Percentiles rank a stretch among this genome's conserved stretches.
phyloP scores from a whole-genome alignment of 805 yeast genomes.

The Spathaspora girioi region DNA sequence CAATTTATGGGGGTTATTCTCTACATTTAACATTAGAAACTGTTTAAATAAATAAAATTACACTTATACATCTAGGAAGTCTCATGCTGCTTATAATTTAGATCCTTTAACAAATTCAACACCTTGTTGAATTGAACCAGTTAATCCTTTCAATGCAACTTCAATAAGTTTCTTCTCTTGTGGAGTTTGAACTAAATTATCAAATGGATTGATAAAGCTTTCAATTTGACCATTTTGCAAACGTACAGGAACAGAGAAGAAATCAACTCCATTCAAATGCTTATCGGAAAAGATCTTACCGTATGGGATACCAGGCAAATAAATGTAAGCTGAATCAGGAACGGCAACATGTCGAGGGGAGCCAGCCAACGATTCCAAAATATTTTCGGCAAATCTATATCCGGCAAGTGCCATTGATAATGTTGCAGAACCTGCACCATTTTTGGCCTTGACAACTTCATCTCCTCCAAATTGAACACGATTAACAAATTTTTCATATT shows the following conservation, averaged over 20 bases:
- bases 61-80: not conserved
- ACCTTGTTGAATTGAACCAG: conserved; percentile 39
- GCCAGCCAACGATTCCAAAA: conserved; percentile 29
- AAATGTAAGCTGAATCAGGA: conserved; percentile 49
- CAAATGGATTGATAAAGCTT: conserved; percentile 34
- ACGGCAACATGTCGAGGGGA: conserved; percentile 15
- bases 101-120: conserved; percentile 35
- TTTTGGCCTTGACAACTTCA: conserved; percentile 92
- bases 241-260: conserved; percentile 47
- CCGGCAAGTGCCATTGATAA: conserved; percentile 96
- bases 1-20: not conserved
- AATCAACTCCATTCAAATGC: conserved; percentile 36
- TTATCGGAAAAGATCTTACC: conserved; percentile 41
- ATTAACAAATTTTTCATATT: conserved; percentile 29
- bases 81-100: conserved; percentile 21
- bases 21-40: not conserved
- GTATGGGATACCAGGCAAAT: conserved; percentile 50
- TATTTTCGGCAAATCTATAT: conserved; percentile 65
- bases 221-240: conserved; percentile 35
- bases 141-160: conserved; percentile 38
- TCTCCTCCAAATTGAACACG: conserved; percentile 75
- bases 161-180: conserved; percentile 32
- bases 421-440: conserved; percentile 94
- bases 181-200: conserved; percentile 22
- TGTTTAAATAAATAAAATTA: not conserved